Evolutionary conservation across 1,139 yeast genomes (phyloP).

Genomic region (Sugiyamaella sp.): DNA sequence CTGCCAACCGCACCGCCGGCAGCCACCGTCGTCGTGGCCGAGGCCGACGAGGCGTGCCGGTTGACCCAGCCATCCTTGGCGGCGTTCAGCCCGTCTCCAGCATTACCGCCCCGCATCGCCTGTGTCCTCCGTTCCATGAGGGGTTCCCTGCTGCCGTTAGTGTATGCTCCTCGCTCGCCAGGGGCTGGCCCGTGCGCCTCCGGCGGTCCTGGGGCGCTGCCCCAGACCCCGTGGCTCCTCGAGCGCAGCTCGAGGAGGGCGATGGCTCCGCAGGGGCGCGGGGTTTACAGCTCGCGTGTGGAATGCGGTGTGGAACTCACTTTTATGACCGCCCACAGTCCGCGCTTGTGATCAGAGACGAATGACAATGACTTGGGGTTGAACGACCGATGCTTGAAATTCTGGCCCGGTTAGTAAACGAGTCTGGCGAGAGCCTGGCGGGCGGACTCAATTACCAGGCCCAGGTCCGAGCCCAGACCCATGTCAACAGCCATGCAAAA

Average conservation of each 20-base stretch:
- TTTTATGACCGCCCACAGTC: too few relatives aligned
- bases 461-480: too few relatives aligned
- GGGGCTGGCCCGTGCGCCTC: neutral
- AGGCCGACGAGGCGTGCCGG: slow-evolving; percentile 26
- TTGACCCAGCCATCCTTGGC: slow-evolving; percentile 34
- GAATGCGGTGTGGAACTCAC: too few relatives aligned
- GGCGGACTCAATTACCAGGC: too few relatives aligned
- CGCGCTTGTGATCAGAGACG: too few relatives aligned
- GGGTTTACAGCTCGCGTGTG: too few relatives aligned
- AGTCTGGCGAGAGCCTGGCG: too few relatives aligned
- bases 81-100: slow-evolving; percentile 16
- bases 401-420: too few relatives aligned
- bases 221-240: slow-evolving; percentile 2
- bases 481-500: too few relatives aligned
- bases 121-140: slow-evolving; percentile 17
- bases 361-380: too few relatives aligned
- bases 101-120: slow-evolving; percentile 9
- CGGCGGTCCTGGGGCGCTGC: slow-evolving; percentile 2
- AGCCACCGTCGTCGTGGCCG: neutral
- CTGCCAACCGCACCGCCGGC: neutral
- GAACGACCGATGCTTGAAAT: too few relatives aligned
- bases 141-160: neutral
- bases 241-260: neutral
- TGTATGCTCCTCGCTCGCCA: neutral
- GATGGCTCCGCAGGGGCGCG: neutral